phyloP scores from a whole-genome alignment of 129 eudicot species.

The Calendula officinalis region DNA sequence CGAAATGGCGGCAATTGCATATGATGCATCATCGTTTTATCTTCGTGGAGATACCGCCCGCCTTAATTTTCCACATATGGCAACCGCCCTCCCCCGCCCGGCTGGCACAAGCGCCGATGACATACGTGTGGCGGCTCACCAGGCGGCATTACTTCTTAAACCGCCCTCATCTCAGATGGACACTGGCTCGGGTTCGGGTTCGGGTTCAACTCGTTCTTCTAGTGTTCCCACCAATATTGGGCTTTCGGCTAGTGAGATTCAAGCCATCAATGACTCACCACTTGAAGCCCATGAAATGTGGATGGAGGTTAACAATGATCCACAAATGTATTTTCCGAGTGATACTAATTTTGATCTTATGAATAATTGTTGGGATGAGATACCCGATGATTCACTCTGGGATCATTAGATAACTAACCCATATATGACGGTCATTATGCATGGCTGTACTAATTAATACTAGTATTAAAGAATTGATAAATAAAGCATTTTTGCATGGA shows the following conservation, averaged over 20 bases:
- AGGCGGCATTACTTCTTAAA: slow-evolving; percentile 36
- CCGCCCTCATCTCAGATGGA: slow-evolving; percentile 7
- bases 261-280: slow-evolving; percentile 52
- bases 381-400: slow-evolving; percentile 52
- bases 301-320: slow-evolving; percentile 23
- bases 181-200: slow-evolving; percentile 13
- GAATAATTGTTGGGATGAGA: slow-evolving; percentile 40
- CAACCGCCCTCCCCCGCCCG: slow-evolving; percentile 36
- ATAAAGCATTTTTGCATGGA: slow-evolving; percentile 13
- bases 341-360: slow-evolving; percentile 5
- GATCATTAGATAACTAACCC: slow-evolving; percentile 22
- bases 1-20: slow-evolving; percentile 58
- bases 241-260: slow-evolving; percentile 48
- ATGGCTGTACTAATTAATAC: not conserved
- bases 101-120: slow-evolving; percentile 42
- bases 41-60: slow-evolving; percentile 35
- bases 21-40: slow-evolving; percentile 43
- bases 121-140: slow-evolving; percentile 53
- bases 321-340: slow-evolving; percentile 8
- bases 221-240: slow-evolving; percentile 33
- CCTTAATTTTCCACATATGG: slow-evolving; percentile 51
- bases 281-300: slow-evolving; percentile 43
- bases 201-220: slow-evolving; percentile 3
- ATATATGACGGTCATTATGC: not conserved
- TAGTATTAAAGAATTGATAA: not conserved